Conservation (phyloP, 2,329 filamentous ascomycete genomes). For the Grosmannia serpens region DNA sequence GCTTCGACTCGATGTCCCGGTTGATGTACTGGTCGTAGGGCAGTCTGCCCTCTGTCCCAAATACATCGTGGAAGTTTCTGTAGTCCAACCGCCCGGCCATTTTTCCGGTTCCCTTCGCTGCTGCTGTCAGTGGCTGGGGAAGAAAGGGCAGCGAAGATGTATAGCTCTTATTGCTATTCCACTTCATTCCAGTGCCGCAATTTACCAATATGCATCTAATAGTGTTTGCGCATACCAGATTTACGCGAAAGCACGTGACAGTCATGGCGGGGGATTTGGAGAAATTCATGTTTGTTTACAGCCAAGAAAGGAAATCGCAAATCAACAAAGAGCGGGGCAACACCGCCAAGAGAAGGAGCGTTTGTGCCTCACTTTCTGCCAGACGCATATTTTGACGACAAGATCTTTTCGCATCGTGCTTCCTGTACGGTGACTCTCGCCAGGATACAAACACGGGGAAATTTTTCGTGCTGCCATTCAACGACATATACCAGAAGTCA, state of each 20-base stretch:
- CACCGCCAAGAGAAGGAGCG: neutral
- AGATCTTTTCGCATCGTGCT: neutral
- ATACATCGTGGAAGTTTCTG: slow-evolving; percentile 57
- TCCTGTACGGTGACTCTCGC: neutral
- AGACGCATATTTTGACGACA: neutral
- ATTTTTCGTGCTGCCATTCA: neutral
- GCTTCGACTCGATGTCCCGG: slow-evolving; percentile 53
- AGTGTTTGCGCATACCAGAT: neutral
- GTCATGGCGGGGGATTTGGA: no score
- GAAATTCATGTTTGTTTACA: slow-evolving; percentile 13
- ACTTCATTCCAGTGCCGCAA: neutral
- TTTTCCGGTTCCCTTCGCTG: neutral
- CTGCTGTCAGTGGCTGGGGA: neutral
- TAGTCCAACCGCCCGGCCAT: slow-evolving; percentile 39
- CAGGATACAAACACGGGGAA: neutral
- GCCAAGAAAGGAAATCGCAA: slow-evolving; percentile 11
- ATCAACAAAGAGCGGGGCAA: slow-evolving; percentile 17
- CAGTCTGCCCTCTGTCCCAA: slow-evolving; percentile 46
- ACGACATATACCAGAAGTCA: neutral
- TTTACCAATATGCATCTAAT: neutral
- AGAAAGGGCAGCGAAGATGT: neutral
- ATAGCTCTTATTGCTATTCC: neutral
- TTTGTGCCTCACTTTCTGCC: neutral
- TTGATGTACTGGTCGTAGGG: slow-evolving; percentile 50
- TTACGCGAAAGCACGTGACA: neutral